Conservation (phyloP, 768 basidiomycete genomes). For the Dendrothele bispora region DNA sequence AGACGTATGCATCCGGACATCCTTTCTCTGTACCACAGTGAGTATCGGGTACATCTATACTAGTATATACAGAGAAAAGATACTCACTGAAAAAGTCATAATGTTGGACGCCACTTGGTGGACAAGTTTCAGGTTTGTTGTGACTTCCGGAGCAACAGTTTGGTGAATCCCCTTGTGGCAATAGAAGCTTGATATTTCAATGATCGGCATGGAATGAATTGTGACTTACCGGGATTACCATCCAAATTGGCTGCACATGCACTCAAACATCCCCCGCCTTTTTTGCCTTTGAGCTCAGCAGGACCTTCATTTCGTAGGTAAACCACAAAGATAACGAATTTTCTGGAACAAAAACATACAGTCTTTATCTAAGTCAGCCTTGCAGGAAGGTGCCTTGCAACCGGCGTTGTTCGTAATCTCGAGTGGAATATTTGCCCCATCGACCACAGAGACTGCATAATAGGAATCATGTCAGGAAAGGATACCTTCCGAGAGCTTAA, state of each 20-base stretch:
- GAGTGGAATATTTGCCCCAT: conserved; percentile 65
- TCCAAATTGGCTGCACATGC: no score
- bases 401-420: conserved; percentile 53
- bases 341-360: conserved; percentile 5
- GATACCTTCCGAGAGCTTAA: no score
- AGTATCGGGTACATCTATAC: no score
- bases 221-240: no score
- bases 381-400: conserved; percentile 57
- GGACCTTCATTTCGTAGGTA: conserved; percentile 41
- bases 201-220: conserved; percentile 13
- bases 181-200: not conserved
- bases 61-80: no score
- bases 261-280: conserved; percentile 46
- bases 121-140: conserved; percentile 34
- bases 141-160: conserved; percentile 37
- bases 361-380: conserved; percentile 41
- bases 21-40: no score
- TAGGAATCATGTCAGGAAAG: not conserved
- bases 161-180: conserved; percentile 28
- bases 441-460: conserved; percentile 57
- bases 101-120: no score
- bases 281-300: conserved; percentile 41
- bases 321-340: not conserved
- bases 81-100: no score
- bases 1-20: no score